phyloP scores from a whole-genome alignment of 768 basidiomycete species.

The Phylloporus arenicola region DNA sequence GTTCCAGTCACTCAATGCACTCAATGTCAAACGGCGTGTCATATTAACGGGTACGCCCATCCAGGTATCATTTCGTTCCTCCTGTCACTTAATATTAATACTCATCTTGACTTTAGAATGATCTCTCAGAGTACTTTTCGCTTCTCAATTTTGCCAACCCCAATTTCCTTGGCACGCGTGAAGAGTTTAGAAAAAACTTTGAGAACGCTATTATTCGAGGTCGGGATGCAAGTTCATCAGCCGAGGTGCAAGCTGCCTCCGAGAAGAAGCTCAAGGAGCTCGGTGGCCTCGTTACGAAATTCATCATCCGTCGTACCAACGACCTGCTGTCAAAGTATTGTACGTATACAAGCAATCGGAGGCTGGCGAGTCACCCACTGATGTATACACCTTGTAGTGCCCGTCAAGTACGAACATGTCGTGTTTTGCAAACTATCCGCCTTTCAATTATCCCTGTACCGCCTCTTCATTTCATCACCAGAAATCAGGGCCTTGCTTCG shows the following conservation, averaged over 20 bases:
- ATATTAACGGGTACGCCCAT: slow-evolving; percentile 94
- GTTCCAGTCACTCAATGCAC: slow-evolving; percentile 73
- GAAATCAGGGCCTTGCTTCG: slow-evolving; percentile 88
- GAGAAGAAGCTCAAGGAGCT: slow-evolving; percentile 92
- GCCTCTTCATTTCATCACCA: slow-evolving; percentile 86
- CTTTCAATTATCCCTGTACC: slow-evolving; percentile 81
- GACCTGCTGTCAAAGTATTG: slow-evolving; percentile 92
- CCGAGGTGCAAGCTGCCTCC: slow-evolving; percentile 67
- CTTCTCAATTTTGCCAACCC: slow-evolving; percentile 92
- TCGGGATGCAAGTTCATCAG: slow-evolving; percentile 82
- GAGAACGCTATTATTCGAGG: slow-evolving; percentile 89
- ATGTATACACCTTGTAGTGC: slow-evolving; percentile 50
- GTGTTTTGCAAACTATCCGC: slow-evolving; percentile 86
- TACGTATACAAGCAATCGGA: slow-evolving; percentile 37
- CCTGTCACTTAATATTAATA: neutral
- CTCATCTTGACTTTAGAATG: slow-evolving; percentile 52
- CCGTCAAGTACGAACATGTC: slow-evolving; percentile 98
- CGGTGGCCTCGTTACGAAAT: slow-evolving; percentile 80
- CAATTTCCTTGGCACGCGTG: slow-evolving; percentile 79
- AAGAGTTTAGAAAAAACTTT: slow-evolving; percentile 92
- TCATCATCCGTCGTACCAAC: slow-evolving; percentile 93
- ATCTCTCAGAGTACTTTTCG: slow-evolving; percentile 92
- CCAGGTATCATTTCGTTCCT: slow-evolving; percentile 43
- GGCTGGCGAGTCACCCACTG: neutral
- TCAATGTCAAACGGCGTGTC: slow-evolving; percentile 86